Percentiles rank a stretch among this genome's conserved stretches.
Evolutionary conservation across 2,329 filamentous ascomycete genomes (phyloP).

Genomic region (Pseudogymnoascus sp.): DNA sequence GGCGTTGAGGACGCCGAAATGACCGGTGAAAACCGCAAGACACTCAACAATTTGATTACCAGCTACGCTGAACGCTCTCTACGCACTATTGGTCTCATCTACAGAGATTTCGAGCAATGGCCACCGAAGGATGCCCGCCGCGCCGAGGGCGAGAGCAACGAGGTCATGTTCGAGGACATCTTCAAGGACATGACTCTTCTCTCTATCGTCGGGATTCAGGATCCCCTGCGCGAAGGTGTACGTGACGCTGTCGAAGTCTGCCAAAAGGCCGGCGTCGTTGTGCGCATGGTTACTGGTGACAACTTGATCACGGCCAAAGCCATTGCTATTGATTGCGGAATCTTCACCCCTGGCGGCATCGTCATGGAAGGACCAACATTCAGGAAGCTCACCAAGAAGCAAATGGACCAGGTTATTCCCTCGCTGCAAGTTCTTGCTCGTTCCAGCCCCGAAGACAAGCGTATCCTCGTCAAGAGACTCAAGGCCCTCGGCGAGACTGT

Average conservation of each 20-base stretch:
- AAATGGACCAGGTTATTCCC: constrained; percentile 52
- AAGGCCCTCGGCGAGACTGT: constrained; percentile 59
- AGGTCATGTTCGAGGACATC: constrained; percentile 59
- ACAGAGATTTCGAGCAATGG: constrained; percentile 63
- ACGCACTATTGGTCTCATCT: constrained; percentile 66
- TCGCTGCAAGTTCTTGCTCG: constrained; percentile 60
- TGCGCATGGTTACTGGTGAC: constrained; percentile 69
- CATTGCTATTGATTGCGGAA: constrained; percentile 67
- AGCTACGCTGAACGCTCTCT: constrained; percentile 59
- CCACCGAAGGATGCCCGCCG: constrained; percentile 50
- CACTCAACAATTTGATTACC: constrained; percentile 47
- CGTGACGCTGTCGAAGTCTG: constrained; percentile 59
- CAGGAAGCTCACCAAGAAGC: constrained; percentile 49
- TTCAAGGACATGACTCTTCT: constrained; percentile 68
- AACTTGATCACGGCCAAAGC: constrained; percentile 65
- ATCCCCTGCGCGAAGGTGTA: constrained; percentile 62
- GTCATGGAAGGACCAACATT: constrained; percentile 65
- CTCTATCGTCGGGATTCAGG: constrained; percentile 65
- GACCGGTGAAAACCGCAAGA: constrained; percentile 47
- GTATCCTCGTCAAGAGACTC: constrained; percentile 54
- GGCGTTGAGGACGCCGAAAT: constrained; percentile 45
- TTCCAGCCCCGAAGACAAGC: constrained; percentile 63
- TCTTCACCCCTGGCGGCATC: constrained; percentile 47
- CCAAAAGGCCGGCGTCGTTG: constrained; percentile 59
- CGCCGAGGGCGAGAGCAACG: constrained; percentile 50